Evolutionary conservation across 1,284 basidiomycete genomes (phyloP).

Genomic region (Ganoderma lingzhi): DNA sequence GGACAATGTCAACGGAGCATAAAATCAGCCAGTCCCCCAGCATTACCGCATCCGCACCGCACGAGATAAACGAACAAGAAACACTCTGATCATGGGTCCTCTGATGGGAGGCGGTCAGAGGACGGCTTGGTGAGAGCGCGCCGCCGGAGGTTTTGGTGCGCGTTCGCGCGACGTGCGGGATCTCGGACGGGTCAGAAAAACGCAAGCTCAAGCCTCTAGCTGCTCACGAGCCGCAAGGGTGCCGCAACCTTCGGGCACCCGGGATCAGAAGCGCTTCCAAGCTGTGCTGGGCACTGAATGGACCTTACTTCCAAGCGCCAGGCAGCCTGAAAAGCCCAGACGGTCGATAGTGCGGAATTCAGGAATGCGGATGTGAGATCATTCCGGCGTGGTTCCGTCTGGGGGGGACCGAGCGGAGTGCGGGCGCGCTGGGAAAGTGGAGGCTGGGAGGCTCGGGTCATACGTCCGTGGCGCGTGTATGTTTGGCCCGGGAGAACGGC

Average conservation of each 20-base stretch:
- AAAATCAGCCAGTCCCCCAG: slow-evolving; percentile 10
- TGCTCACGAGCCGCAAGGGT: slow-evolving; percentile 3
- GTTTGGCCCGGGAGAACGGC: not conserved
- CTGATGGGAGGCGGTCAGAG: slow-evolving; percentile 13
- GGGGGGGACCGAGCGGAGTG: not conserved
- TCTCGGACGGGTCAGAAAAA: slow-evolving; percentile 22
- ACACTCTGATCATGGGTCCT: not conserved
- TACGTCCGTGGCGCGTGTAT: not conserved
- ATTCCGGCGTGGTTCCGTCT: slow-evolving; percentile 22
- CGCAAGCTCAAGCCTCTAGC: slow-evolving; percentile 18
- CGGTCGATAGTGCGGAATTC: slow-evolving; percentile 19
- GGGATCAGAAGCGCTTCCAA: slow-evolving; percentile 31
- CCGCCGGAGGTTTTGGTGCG: slow-evolving; percentile 10
- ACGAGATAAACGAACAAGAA: not conserved
- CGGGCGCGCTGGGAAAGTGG: not conserved
- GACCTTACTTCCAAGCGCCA: slow-evolving; percentile 18
- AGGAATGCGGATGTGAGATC: slow-evolving; percentile 17
- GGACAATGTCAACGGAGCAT: not conserved
- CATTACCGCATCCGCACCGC: slow-evolving; percentile 20
- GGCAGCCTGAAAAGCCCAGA: slow-evolving; percentile 18
- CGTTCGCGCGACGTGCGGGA: slow-evolving; percentile 10
- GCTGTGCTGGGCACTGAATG: slow-evolving; percentile 31
- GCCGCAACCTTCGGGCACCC: slow-evolving; percentile 21
- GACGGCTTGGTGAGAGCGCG: slow-evolving; percentile 14
- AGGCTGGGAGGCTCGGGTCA: not conserved